Evolutionary conservation across 495 filamentous ascomycete genomes (phyloP), one percentile per base, ranked within the genome.

Genomic region (Lophiotrema nucula): DNA sequence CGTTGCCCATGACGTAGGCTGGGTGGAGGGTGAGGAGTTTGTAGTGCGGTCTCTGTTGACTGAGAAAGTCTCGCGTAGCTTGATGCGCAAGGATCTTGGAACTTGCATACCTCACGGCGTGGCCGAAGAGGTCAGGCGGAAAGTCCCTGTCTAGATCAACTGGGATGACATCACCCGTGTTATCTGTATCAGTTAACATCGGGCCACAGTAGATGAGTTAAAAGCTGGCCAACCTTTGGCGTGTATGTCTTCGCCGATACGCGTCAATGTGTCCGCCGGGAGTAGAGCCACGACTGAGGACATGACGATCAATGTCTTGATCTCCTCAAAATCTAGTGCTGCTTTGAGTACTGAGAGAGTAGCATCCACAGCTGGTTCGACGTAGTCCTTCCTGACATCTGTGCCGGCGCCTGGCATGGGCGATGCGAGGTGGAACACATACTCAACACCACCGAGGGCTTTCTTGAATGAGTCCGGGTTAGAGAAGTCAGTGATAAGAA

Each of bases 21-120:
- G 46, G 46, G 23, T 27, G 46, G 3, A 49, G 4, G 12, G 23
- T 49, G 21, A 49, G 3, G 22, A 49, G 23, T n/a, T 26, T 25
- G 21, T 27, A 49, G 27, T 31, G 22, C n/a, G 46, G 46, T 16
- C 28, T 49, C 5, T 49, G 1, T 16, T 49, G 21, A 10, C 21
- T 49, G 22, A 49, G 13, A 21, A 52, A 52, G 5, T 52, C 31
- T 4, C 44, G 44, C 11, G 23, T 47, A 4, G 44, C 44, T 47
- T 23, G 23, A 27, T 47, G 23, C 5, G 23, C 44, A 10, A 26
- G 13, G 18, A 47, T 47, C 19, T 47, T 27, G 11, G 44, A 47
- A 4, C 5, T 10, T 6, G 18, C 10, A 21, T 47, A 47, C 10
- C 23, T 47, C 10, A 23, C 23, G 18, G 26, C 18, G 10, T 47